phyloP scores from a whole-genome alignment of 768 basidiomycete genomes.

The Rhizopogon vinicolor region DNA sequence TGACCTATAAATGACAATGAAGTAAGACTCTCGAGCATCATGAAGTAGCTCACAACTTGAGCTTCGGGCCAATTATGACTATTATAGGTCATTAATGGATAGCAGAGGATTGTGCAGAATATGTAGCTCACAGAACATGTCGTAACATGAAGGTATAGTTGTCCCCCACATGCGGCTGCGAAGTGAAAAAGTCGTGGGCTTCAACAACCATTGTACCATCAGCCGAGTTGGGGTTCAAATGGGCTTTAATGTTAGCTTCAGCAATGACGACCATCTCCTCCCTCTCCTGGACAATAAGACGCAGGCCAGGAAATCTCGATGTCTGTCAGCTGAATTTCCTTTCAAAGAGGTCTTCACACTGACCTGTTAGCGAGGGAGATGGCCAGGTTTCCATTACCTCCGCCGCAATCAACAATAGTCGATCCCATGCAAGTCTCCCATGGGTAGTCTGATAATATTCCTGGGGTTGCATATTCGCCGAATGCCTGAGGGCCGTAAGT shows the following conservation, averaged over 20 bases:
- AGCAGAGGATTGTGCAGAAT: background rate
- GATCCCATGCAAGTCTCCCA: constrained; percentile 30
- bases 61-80: constrained; percentile 13
- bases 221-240: constrained; percentile 30
- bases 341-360: background rate
- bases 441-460: constrained; percentile 35
- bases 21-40: background rate
- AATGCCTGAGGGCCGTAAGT: background rate
- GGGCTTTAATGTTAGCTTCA: constrained; percentile 13
- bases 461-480: constrained; percentile 21
- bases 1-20: background rate
- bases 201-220: constrained; percentile 30
- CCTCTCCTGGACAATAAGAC: constrained; percentile 34
- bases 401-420: constrained; percentile 38
- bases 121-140: background rate
- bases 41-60: background rate
- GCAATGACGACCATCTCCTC: constrained; percentile 15
- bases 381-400: constrained; percentile 35
- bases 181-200: constrained; percentile 35
- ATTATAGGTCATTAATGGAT: background rate
- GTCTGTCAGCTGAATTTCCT: background rate
- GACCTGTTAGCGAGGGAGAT: constrained; percentile 36
- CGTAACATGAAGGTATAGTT: background rate
- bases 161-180: constrained; percentile 19
- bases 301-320: background rate